phyloP scores from a whole-genome alignment of 2,329 filamentous ascomycete species.

The Madurella mycetomatis region DNA sequence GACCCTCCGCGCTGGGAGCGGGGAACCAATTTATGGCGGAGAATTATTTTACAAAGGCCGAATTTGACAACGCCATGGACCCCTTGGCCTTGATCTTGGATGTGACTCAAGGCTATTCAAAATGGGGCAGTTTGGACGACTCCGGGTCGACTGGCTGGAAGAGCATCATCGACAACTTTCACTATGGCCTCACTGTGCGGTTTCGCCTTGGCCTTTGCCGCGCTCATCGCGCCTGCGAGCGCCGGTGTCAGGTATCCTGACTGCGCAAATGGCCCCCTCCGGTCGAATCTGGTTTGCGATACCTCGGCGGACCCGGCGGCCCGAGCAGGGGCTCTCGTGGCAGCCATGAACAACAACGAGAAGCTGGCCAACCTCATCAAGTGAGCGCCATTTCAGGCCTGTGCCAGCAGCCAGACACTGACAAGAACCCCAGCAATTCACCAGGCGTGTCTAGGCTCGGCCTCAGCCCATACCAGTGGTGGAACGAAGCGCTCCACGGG shows the following conservation, averaged over 20 bases:
- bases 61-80: neutral
- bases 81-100: neutral
- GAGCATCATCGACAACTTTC: neutral
- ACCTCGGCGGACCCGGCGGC: constrained; percentile 29
- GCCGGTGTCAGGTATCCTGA: constrained; percentile 17
- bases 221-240: constrained; percentile 3
- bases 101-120: neutral
- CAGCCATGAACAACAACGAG: constrained; percentile 47
- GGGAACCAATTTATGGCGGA: constrained; percentile 7
- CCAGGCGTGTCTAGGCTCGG: constrained; percentile 52
- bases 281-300: constrained; percentile 18
- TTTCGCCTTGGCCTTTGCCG: neutral
- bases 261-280: constrained; percentile 17
- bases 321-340: constrained; percentile 45
- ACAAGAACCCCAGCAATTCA: constrained; percentile 26
- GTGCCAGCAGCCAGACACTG: neutral
- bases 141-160: neutral
- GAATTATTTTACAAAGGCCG: neutral
- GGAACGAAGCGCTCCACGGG: constrained; percentile 60
- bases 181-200: constrained; percentile 7
- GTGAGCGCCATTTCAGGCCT: neutral
- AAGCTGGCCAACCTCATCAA: constrained; percentile 46
- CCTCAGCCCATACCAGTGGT: constrained; percentile 56
- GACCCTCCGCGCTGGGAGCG: neutral
- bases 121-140: neutral